phyloP scores from a whole-genome alignment of 768 basidiomycete genomes.

The Chalciporus sphaerocephalus region DNA sequence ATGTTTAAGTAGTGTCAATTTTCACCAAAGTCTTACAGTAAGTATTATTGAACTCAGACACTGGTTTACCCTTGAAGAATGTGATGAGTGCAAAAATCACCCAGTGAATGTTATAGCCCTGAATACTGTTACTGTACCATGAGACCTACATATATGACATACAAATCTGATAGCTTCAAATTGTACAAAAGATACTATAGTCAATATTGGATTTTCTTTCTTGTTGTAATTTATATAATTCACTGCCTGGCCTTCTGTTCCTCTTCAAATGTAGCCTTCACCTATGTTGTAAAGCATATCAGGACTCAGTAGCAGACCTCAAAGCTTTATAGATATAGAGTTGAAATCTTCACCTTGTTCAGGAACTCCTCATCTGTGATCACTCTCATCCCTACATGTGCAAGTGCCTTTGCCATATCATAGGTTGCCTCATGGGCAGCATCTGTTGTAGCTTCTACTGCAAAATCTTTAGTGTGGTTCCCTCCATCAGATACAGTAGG shows the following conservation, averaged over 20 bases:
- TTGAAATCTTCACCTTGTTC: conserved; percentile 44
- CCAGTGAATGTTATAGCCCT: no score
- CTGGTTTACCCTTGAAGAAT: no score
- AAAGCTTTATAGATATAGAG: no score
- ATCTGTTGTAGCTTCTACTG: conserved; percentile 54
- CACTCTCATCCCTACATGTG: conserved; percentile 63
- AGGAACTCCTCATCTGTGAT: conserved; percentile 66
- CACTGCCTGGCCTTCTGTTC: conserved; percentile 27
- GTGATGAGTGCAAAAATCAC: no score
- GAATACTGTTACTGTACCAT: no score
- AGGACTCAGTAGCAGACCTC: no score
- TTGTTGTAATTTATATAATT: not conserved
- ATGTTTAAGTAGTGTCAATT: no score
- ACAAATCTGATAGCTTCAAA: no score
- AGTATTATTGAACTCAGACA: no score
- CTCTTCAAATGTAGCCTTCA: conserved; percentile 46
- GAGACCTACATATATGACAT: no score
- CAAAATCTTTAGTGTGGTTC: conserved; percentile 72
- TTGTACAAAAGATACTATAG: not conserved
- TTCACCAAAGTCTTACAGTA: no score
- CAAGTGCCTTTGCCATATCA: conserved; percentile 65
- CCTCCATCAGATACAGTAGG: conserved; percentile 69
- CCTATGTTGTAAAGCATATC: conserved; percentile 29
- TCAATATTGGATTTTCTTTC: no score
- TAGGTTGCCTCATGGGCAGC: conserved; percentile 64